Conservation (phyloP, 257 asterid genomes). For the Cynanchum wilfordii region DNA sequence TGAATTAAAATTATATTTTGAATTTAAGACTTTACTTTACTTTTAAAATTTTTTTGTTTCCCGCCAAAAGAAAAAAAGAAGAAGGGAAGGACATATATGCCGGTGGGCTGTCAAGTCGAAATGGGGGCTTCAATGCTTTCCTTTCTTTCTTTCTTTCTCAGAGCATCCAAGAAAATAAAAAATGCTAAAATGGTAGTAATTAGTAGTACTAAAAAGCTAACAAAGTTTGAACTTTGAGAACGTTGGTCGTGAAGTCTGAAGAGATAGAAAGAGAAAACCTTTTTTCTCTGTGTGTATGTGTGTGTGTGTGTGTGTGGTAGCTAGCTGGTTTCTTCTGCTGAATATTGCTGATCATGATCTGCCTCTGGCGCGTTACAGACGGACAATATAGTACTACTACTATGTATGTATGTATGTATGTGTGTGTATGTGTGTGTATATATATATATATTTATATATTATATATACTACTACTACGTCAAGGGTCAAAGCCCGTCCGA, state of each 20-base stretch:
- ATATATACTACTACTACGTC: too few species aligned
- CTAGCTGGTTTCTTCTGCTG: neutral
- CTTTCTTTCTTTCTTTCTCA: neutral
- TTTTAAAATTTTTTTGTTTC: too few species aligned
- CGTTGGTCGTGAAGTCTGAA: neutral
- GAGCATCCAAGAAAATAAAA: slow-evolving; percentile 15
- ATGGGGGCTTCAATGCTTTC: slow-evolving; percentile 3
- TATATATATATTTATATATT: too few species aligned
- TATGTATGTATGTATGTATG: too few species aligned
- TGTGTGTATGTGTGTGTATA: too few species aligned
- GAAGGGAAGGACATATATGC: neutral
- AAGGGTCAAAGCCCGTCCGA: slow-evolving; percentile 3
- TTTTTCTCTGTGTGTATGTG: too few species aligned
- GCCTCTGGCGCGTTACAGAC: neutral
- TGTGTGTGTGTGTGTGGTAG: neutral
- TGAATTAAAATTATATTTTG: too few species aligned
- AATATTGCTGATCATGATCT: neutral
- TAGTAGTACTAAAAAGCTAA: too few species aligned
- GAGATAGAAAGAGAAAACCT: neutral
- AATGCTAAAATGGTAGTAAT: neutral
- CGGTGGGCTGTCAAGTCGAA: neutral
- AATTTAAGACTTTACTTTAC: too few species aligned
- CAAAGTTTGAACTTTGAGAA: neutral
- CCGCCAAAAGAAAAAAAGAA: too few species aligned
- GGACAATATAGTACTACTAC: neutral